Conservation (phyloP, 176 grass and related monocot genomes). For the Phoenix dactylifera region DNA sequence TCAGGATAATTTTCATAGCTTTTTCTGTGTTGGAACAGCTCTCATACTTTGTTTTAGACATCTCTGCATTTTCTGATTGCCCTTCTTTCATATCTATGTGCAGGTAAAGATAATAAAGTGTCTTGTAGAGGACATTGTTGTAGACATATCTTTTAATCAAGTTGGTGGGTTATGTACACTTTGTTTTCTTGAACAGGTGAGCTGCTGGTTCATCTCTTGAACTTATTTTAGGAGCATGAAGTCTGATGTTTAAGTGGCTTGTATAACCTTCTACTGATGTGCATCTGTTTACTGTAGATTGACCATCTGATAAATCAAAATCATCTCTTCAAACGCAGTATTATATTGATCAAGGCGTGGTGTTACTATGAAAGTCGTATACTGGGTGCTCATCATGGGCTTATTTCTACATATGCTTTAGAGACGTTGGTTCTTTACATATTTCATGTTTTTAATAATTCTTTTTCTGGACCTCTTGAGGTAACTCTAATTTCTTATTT, state of each 20-base stretch:
- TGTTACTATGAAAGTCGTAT: constrained; percentile 98
- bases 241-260: constrained; percentile 22
- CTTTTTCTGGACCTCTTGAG: constrained; percentile 87
- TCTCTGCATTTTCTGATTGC: too few species aligned
- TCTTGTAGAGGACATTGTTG: constrained; percentile 95
- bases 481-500: constrained; percentile 31
- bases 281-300: constrained; percentile 40
- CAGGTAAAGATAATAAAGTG: constrained; percentile 99
- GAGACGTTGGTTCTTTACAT: constrained; percentile 97
- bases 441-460: constrained; percentile 91
- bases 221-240: neutral
- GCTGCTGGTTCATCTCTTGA: neutral
- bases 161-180: constrained; percentile 91
- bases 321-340: constrained; percentile 96
- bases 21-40: too few species aligned
- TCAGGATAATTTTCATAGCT: too few species aligned
- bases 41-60: too few species aligned
- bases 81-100: constrained; percentile 4
- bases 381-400: constrained; percentile 97
- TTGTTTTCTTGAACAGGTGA: constrained; percentile 94
- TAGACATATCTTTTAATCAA: constrained; percentile 97
- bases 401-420: constrained; percentile 97
- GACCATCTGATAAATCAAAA: constrained; percentile 57
- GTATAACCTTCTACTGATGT: constrained; percentile 26
- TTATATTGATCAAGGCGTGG: constrained; percentile 96